phyloP scores from a whole-genome alignment of 2,329 filamentous ascomycete genomes.

The Aspergillus glaucus region DNA sequence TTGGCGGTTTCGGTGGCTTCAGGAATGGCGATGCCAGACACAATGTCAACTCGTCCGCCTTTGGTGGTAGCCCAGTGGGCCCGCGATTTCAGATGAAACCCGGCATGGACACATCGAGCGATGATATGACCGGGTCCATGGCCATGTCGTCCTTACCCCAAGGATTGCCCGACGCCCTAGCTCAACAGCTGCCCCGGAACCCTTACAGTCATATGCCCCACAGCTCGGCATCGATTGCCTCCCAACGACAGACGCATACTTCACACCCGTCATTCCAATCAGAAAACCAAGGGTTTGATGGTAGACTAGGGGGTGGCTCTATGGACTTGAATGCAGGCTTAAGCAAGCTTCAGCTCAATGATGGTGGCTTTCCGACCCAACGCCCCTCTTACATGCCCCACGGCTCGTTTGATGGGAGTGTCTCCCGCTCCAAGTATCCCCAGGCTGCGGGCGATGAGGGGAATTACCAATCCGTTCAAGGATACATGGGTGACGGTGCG shows the following conservation, averaged over 20 bases:
- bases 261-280: slow-evolving; percentile 35
- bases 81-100: slow-evolving; percentile 26
- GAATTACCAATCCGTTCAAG: slow-evolving; percentile 20
- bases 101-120: slow-evolving; percentile 25
- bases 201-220: slow-evolving; percentile 29
- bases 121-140: slow-evolving; percentile 23
- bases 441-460: slow-evolving; percentile 22
- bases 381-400: slow-evolving; percentile 26
- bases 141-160: slow-evolving; percentile 25
- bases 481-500: slow-evolving; percentile 21
- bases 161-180: slow-evolving; percentile 22
- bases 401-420: slow-evolving; percentile 41
- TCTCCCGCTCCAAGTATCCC: slow-evolving; percentile 38
- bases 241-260: slow-evolving; percentile 30
- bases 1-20: slow-evolving; percentile 25
- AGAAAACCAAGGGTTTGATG: slow-evolving; percentile 29
- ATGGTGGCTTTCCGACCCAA: slow-evolving; percentile 28
- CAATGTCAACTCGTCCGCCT: slow-evolving; percentile 25
- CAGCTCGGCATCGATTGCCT: slow-evolving; percentile 27
- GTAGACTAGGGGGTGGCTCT: slow-evolving; percentile 21
- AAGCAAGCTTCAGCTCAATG: slow-evolving; percentile 31
- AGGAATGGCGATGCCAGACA: slow-evolving; percentile 29
- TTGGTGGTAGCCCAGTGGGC: slow-evolving; percentile 24
- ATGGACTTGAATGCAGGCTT: slow-evolving; percentile 27
- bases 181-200: slow-evolving; percentile 18